Evolutionary conservation across 2,329 filamentous ascomycete genomes (phyloP), one percentile per base, ranked within the genome.

Genomic region (Westerdykella ornata): DNA sequence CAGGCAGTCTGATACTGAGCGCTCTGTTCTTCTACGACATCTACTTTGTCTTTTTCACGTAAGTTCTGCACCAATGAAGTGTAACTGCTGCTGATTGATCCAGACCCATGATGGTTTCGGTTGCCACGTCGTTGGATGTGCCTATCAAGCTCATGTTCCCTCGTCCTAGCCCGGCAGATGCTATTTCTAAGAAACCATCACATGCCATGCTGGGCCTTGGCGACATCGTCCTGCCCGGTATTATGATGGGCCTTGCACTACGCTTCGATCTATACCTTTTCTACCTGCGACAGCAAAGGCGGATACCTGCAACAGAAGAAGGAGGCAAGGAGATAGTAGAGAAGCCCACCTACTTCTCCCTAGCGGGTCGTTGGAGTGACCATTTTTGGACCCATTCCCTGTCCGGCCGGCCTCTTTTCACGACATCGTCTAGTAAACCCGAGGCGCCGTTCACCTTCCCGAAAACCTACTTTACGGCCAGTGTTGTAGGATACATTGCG

Each of bases 21-120:
- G 86, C 84, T 0, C 72, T 97, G 1, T 97, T 97, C 70, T 80
- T 94, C 58, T 98, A 98, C 59, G 90, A 98, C 61, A 90, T 98
- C 37, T 81, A 92, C 64, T 88, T 90, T 74, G 86, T 92, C 5
- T 92, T 92, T 60, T 92, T 84, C 61, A 89, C 85, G 70, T 81
- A 60, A 67, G 78, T 72, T 16, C 14, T 35, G 13, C 13, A 7
- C 2, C 4, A 5, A n/a, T 5, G 7, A n/a, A 15, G 5, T 16
- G n/a, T 5, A 6, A 26, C 17, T 5, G 17, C 15, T 42, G 15
- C n/a, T 43, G 37, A 47, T 30, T 2, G 13, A 22, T 7, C 20
- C 34, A 84, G 80, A 0, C 86, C 86, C 0, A 81, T 86, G 60
- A 92, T 92, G 86, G 74, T 89, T 5, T 86, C 84, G 0, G 86